These are phyloP conservation scores for Tylopilus sp. DNA, from an alignment of 768 basidiomycete genomes.

Conservation along the genomic window DNA sequence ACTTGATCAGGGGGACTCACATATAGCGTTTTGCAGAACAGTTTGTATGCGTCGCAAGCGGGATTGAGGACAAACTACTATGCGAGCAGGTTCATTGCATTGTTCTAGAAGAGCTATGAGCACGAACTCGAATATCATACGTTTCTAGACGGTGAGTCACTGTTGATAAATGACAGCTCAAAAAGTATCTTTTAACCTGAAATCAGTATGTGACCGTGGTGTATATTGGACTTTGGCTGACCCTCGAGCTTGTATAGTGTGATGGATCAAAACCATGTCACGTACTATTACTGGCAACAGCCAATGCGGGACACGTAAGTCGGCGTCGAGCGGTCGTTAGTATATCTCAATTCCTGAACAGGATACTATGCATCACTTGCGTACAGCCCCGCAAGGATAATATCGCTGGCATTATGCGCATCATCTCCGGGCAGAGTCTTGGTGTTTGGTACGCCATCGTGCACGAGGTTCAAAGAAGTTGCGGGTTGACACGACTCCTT, in stretches of 20 bases:
- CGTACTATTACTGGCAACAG: slow-evolving; percentile 67
- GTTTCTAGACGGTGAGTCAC: neutral
- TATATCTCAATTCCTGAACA: slow-evolving; percentile 19
- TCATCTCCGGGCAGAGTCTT: slow-evolving; percentile 55
- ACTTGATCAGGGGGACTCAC: neutral
- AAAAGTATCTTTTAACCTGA: neutral
- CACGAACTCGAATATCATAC: neutral
- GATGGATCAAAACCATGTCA: slow-evolving; percentile 67
- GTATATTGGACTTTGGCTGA: neutral
- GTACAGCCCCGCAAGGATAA: neutral
- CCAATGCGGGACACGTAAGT: slow-evolving; percentile 59
- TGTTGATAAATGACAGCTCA: neutral
- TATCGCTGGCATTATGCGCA: slow-evolving; percentile 42
- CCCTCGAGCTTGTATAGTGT: slow-evolving; percentile 36
- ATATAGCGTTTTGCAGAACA: neutral
- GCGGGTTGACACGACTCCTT: too few relatives aligned
- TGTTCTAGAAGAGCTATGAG: neutral
- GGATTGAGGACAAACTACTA: neutral
- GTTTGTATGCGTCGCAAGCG: neutral
- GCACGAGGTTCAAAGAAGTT: too few relatives aligned
- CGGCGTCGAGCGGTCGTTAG: too few relatives aligned
- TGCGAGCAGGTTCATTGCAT: neutral
- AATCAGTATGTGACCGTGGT: neutral
- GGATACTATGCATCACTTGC: slow-evolving; percentile 20
- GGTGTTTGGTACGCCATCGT: slow-evolving; percentile 49